phyloP scores from a whole-genome alignment of 2,329 filamentous ascomycete species.

The Verticillium nonalfalfae region DNA sequence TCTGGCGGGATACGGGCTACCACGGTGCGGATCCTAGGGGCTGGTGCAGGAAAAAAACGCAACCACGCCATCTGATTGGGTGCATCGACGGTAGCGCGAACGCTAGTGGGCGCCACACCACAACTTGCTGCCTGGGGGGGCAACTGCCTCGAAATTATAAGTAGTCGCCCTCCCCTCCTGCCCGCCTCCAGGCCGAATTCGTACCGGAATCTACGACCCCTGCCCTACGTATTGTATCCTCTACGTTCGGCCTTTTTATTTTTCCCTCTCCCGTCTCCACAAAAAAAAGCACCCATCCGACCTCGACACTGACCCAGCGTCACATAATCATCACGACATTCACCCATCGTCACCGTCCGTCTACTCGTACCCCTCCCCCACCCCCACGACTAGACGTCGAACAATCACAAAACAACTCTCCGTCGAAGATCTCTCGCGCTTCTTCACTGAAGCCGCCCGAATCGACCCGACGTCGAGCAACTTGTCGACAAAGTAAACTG shows the following conservation, averaged over 20 bases:
- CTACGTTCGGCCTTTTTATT: slow-evolving; percentile 38
- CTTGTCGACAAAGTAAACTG: slow-evolving; percentile 26
- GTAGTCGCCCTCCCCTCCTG: slow-evolving; percentile 46
- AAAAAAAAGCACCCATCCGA: slow-evolving; percentile 11
- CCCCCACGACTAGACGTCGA: not conserved
- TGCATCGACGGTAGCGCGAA: slow-evolving; percentile 21
- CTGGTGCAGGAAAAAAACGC: slow-evolving; percentile 21
- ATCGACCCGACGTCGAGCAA: not conserved
- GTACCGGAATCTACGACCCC: slow-evolving; percentile 51
- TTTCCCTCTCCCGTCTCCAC: slow-evolving; percentile 20
- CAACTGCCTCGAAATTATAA: slow-evolving; percentile 46
- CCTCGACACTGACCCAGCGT: slow-evolving; percentile 13
- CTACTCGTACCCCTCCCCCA: not conserved
- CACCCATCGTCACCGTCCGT: not conserved
- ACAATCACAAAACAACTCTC: not conserved
- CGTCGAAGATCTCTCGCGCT: not conserved
- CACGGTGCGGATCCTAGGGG: slow-evolving; percentile 28
- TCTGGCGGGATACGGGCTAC: slow-evolving; percentile 3
- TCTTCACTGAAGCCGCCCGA: slow-evolving; percentile 1
- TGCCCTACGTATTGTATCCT: slow-evolving; percentile 42
- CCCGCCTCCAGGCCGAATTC: slow-evolving; percentile 38
- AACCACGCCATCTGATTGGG: slow-evolving; percentile 32
- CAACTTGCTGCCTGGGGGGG: slow-evolving; percentile 31
- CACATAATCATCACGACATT: not conserved
- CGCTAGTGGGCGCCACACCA: slow-evolving; percentile 35